Evolutionary conservation across 495 filamentous ascomycete genomes (phyloP).

Genomic region (Pseudevernia furfuracea): DNA sequence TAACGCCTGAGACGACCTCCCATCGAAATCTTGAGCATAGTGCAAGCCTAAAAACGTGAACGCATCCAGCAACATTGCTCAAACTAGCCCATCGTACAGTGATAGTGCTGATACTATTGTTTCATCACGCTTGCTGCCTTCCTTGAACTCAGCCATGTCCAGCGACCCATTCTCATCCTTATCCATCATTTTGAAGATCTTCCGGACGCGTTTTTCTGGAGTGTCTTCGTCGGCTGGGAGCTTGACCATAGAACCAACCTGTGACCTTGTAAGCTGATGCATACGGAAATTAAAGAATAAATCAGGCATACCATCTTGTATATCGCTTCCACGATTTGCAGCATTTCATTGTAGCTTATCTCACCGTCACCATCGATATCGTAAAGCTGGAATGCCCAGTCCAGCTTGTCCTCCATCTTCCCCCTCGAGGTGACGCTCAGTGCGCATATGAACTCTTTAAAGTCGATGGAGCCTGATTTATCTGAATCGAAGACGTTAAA

Average conservation of each 20-base stretch:
- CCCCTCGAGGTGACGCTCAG: slow-evolving; percentile 93
- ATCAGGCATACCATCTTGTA: slow-evolving; percentile 84
- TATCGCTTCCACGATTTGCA: slow-evolving; percentile 96
- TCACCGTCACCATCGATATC: slow-evolving; percentile 98
- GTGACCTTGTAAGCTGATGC: slow-evolving; percentile 4
- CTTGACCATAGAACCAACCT: slow-evolving; percentile 99
- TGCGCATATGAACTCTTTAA: slow-evolving; percentile 99
- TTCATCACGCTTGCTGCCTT: slow-evolving; percentile 95
- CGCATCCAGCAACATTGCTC: slow-evolving; percentile 2
- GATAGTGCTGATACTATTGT: slow-evolving; percentile 98
- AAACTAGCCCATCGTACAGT: slow-evolving; percentile 92
- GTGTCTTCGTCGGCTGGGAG: slow-evolving; percentile 97
- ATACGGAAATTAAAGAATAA: neutral
- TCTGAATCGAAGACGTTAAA: slow-evolving; percentile 99
- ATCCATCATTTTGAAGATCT: slow-evolving; percentile 99
- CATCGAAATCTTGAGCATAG: neutral
- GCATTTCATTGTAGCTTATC: slow-evolving; percentile 98
- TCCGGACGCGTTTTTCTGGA: slow-evolving; percentile 92
- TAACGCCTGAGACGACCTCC: slow-evolving; percentile 6
- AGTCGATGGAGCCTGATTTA: slow-evolving; percentile 95
- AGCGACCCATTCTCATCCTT: slow-evolving; percentile 96
- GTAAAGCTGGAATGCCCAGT: slow-evolving; percentile 99
- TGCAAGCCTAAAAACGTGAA: neutral
- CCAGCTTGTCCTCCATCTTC: slow-evolving; percentile 98
- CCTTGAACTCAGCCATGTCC: slow-evolving; percentile 95